These are phyloP conservation scores for Colletotrichum aenigma DNA, from an alignment of 2,329 filamentous ascomycete genomes.

Conservation along the genomic window DNA sequence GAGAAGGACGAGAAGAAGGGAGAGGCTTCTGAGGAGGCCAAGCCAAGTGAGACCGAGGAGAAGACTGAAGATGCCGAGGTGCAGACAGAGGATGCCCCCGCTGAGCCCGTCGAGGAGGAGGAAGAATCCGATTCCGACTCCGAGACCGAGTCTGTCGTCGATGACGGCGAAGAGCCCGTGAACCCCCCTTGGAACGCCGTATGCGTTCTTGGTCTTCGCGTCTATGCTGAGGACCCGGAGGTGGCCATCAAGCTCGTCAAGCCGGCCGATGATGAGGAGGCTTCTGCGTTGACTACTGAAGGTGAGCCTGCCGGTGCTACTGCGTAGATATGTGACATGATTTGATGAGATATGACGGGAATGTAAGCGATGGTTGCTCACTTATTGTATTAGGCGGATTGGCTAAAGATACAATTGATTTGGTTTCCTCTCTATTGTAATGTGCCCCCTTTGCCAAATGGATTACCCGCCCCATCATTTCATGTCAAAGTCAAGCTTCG, in stretches of 20 bases:
- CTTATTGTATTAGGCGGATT: background rate
- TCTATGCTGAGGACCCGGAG: slow-evolving; percentile 39
- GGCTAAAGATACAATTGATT: background rate
- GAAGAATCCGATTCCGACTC: slow-evolving; percentile 2
- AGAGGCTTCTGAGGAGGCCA: background rate
- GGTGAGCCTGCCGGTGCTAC: slow-evolving; percentile 33
- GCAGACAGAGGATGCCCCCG: slow-evolving; percentile 2
- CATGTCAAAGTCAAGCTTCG: background rate
- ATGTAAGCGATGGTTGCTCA: background rate
- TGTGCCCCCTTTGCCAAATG: background rate
- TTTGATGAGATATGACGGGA: background rate
- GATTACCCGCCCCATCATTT: background rate
- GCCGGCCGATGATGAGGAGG: slow-evolving; percentile 32
- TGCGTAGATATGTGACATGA: background rate
- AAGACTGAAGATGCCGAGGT: background rate
- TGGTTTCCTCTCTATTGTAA: background rate
- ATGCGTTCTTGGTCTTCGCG: slow-evolving; percentile 42
- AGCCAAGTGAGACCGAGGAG: background rate
- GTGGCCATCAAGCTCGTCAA: slow-evolving; percentile 38
- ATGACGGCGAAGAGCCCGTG: slow-evolving; percentile 15
- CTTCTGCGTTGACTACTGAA: slow-evolving; percentile 28
- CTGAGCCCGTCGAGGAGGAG: background rate
- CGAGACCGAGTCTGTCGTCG: background rate
- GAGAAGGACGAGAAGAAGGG: background rate
- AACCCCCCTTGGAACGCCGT: slow-evolving; percentile 44